A percentile compares a stretch with the other conserved stretches of the same genome.
Evolutionary conservation across 768 basidiomycete genomes (phyloP).

Genomic region (Mycena kentingensis): DNA sequence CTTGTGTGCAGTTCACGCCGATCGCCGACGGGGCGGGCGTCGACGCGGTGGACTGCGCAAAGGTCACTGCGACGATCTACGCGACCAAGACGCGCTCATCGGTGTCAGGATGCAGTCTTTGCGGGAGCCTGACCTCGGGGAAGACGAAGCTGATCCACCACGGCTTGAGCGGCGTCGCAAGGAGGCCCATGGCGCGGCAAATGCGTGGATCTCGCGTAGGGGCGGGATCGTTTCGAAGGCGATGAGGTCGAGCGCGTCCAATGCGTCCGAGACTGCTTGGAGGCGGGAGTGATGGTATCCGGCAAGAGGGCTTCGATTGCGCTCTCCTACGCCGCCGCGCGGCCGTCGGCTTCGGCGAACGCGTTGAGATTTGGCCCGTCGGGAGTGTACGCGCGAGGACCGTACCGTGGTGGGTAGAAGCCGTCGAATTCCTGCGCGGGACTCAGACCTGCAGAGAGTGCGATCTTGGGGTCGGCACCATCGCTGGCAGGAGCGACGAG

Average conservation of each 20-base stretch:
- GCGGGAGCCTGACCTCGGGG: slow-evolving; percentile 50
- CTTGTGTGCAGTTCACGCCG: slow-evolving; percentile 74
- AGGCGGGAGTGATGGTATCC: slow-evolving; percentile 68
- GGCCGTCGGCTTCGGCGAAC: slow-evolving; percentile 37
- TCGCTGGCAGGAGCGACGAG: slow-evolving; percentile 29
- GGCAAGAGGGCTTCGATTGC: slow-evolving; percentile 56
- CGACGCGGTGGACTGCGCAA: slow-evolving; percentile 27
- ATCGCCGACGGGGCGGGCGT: slow-evolving; percentile 50
- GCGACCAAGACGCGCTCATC: slow-evolving; percentile 27
- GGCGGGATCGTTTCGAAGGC: slow-evolving; percentile 83
- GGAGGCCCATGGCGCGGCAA: slow-evolving; percentile 52
- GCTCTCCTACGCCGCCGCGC: slow-evolving; percentile 32
- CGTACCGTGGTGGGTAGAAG: slow-evolving; percentile 74
- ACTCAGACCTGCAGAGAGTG: slow-evolving; percentile 64
- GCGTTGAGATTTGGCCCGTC: slow-evolving; percentile 42
- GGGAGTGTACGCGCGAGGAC: slow-evolving; percentile 49
- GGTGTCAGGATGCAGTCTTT: slow-evolving; percentile 31
- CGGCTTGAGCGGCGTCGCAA: slow-evolving; percentile 48
- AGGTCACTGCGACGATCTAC: slow-evolving; percentile 47
- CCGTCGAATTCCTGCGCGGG: slow-evolving; percentile 76
- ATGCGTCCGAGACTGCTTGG: slow-evolving; percentile 52
- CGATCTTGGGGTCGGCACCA: slow-evolving; percentile 45
- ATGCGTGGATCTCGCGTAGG: slow-evolving; percentile 66
- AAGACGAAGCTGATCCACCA: slow-evolving; percentile 80
- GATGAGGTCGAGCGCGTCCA: slow-evolving; percentile 60